phyloP scores from a whole-genome alignment of 179 eudicot species.

The Silene vulgaris region DNA sequence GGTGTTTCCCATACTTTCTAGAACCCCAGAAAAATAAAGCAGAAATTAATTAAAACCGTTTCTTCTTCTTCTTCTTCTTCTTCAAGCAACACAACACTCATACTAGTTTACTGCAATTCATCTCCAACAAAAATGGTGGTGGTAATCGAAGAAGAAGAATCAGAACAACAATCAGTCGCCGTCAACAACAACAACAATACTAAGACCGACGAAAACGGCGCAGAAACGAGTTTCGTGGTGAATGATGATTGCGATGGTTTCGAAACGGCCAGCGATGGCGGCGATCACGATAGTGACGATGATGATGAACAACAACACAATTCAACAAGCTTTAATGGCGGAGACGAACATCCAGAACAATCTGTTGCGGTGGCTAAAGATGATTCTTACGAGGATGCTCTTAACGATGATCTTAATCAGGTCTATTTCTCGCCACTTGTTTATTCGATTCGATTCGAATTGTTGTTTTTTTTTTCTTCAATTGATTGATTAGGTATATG shows the following conservation, averaged over 20 bases:
- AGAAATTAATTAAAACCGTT: too few relatives aligned
- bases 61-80: too few relatives aligned
- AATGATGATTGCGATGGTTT: conserved; percentile 39
- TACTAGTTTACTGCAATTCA: neutral
- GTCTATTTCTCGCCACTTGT: conserved; percentile 17
- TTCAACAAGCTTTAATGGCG: neutral
- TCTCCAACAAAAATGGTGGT: conserved; percentile 14
- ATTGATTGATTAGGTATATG: neutral
- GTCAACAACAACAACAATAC: neutral
- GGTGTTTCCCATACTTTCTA: too few relatives aligned
- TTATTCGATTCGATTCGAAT: neutral
- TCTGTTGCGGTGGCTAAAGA: conserved; percentile 21
- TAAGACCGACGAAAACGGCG: neutral
- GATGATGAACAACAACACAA: neutral
- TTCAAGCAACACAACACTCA: neutral
- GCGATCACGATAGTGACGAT: conserved; percentile 16
- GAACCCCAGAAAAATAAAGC: too few relatives aligned
- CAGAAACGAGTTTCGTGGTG: neutral
- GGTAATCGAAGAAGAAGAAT: conserved; percentile 12
- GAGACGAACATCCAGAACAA: conserved; percentile 16
- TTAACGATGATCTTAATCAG: conserved; percentile 40
- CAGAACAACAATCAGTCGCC: neutral
- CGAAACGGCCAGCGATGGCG: conserved; percentile 62
- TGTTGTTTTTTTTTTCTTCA: neutral
- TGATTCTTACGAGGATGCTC: conserved; percentile 35